A percentile compares a stretch with the other conserved stretches of the same genome.
phyloP scores from a whole-genome alignment of 345 rosid species.

The Syzygium oleosum region DNA sequence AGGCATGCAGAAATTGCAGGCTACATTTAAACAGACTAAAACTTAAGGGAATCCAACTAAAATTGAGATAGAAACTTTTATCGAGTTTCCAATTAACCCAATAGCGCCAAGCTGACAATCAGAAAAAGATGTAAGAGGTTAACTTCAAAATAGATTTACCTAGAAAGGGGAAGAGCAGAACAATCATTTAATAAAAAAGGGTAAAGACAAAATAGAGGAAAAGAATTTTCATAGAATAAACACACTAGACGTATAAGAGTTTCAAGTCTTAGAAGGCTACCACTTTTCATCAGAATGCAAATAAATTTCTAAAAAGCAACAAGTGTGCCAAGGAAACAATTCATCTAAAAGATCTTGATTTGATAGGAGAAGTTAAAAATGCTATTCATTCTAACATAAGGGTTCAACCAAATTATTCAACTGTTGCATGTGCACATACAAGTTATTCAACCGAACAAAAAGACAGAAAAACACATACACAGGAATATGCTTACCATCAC shows the following conservation, averaged over 20 bases:
- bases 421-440: neutral
- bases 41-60: neutral
- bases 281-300: neutral
- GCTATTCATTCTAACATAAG: neutral
- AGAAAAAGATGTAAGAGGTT: neutral
- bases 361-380: neutral
- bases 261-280: neutral
- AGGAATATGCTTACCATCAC: constrained; percentile 34
- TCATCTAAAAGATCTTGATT: neutral
- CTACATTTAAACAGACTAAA: neutral
- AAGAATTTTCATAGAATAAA: neutral
- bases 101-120: neutral
- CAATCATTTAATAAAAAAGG: neutral
- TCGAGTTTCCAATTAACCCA: neutral
- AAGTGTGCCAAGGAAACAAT: neutral
- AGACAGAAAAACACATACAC: neutral
- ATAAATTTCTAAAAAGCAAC: neutral
- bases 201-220: neutral
- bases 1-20: neutral
- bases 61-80: neutral
- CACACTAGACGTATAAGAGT: neutral
- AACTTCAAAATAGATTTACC: neutral
- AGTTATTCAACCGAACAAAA: neutral
- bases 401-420: neutral
- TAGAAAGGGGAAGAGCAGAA: neutral